phyloP scores from a whole-genome alignment of 257 asterid genomes.

The Coffea canephora region DNA sequence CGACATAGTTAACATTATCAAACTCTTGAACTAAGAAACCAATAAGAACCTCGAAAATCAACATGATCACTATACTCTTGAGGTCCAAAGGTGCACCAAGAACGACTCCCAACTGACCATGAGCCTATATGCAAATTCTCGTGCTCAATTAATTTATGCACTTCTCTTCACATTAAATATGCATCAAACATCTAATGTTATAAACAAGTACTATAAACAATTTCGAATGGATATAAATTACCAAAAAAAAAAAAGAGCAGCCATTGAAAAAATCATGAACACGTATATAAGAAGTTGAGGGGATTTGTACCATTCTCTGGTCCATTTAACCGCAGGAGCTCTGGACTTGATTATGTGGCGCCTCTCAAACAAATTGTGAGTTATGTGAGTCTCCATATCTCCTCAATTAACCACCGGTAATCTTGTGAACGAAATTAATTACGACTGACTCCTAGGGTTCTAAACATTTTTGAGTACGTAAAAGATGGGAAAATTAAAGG shows the following conservation, averaged over 20 bases:
- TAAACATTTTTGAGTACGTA: not conserved
- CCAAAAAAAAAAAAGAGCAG: too few species aligned
- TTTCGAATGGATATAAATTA: not conserved
- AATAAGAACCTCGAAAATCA: not conserved
- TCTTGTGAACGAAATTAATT: not conserved
- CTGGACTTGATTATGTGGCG: constrained; percentile 68
- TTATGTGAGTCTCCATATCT: constrained; percentile 65
- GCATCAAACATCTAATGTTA: not conserved
- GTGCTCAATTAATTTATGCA: not conserved
- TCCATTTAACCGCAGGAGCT: constrained; percentile 73
- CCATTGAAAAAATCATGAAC: not conserved
- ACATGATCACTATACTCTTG: not conserved
- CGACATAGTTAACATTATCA: too few species aligned
- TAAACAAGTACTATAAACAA: not conserved
- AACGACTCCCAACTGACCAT: not conserved
- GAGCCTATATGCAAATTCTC: not conserved
- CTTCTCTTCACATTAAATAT: not conserved
- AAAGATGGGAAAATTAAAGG: too few species aligned
- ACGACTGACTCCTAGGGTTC: not conserved
- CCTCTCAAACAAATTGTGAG: constrained; percentile 59
- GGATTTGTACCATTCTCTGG: constrained; percentile 69
- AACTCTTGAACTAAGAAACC: not conserved
- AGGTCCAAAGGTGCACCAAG: not conserved
- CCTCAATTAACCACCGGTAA: not conserved
- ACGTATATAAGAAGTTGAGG: not conserved